Conservation (phyloP, 805 yeast genomes). For the Trichomonascus vanleenenianus region DNA sequence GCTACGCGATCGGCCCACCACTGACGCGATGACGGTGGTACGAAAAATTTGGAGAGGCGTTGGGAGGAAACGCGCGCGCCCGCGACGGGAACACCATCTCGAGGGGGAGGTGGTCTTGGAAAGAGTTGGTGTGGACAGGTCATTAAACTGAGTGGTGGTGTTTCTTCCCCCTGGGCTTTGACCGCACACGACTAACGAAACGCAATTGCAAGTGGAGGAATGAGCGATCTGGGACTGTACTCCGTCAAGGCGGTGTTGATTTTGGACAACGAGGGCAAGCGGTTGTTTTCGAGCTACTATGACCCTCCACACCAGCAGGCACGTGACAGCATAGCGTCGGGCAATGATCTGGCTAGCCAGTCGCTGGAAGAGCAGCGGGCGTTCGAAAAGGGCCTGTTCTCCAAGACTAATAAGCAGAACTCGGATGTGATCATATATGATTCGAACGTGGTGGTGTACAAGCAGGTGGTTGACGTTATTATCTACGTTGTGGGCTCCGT, state of each 20-base stretch:
- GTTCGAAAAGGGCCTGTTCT: constrained; percentile 66
- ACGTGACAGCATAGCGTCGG: not conserved
- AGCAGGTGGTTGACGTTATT: constrained; percentile 69
- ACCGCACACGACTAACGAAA: not conserved
- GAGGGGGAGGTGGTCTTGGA: not conserved
- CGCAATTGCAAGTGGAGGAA: not conserved
- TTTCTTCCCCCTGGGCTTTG: not conserved
- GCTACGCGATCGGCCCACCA: too few relatives aligned
- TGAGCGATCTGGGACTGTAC: constrained; percentile 38
- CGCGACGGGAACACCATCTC: not conserved
- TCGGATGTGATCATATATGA: constrained; percentile 77
- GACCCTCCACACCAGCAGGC: constrained; percentile 44
- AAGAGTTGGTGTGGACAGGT: not conserved
- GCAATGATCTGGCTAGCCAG: constrained; percentile 2
- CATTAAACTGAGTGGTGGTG: not conserved
- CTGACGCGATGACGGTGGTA: not conserved
- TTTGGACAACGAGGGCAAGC: constrained; percentile 71
- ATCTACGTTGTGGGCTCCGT: constrained; percentile 64
- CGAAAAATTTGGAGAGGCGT: not conserved
- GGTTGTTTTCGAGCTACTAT: constrained; percentile 83
- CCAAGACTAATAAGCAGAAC: constrained; percentile 72
- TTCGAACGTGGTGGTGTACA: constrained; percentile 74
- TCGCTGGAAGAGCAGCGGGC: constrained; percentile 43
- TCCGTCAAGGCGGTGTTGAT: constrained; percentile 74
- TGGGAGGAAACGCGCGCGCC: not conserved